These are phyloP conservation scores for Blastomyces parvus DNA, from an alignment of 2,329 filamentous ascomycete genomes.

Conservation along the genomic window DNA sequence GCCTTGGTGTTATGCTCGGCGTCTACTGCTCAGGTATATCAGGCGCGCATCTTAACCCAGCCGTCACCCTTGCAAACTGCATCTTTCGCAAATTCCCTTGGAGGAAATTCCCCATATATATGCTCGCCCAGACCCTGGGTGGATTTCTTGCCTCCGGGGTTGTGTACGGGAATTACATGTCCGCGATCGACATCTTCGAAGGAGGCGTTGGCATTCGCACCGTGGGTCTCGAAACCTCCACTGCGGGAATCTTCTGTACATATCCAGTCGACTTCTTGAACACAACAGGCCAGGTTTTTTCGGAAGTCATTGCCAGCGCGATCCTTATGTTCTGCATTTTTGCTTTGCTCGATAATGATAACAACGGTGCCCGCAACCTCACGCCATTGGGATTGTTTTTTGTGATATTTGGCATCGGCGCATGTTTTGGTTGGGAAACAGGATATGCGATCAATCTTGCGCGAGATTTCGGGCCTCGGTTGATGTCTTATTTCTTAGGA, in stretches of 20 bases:
- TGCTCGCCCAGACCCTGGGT: slow-evolving; percentile 56
- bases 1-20: slow-evolving; percentile 59
- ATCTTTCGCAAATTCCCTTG: slow-evolving; percentile 59
- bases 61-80: slow-evolving; percentile 61
- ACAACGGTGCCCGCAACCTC: slow-evolving; percentile 46
- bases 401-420: slow-evolving; percentile 62
- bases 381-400: slow-evolving; percentile 59
- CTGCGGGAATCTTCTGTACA: slow-evolving; percentile 63
- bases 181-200: slow-evolving; percentile 56
- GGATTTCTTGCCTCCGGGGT: slow-evolving; percentile 54
- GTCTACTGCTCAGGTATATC: slow-evolving; percentile 52
- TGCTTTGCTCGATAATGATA: slow-evolving; percentile 47
- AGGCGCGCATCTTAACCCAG: slow-evolving; percentile 60
- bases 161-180: slow-evolving; percentile 55
- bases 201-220: slow-evolving; percentile 51
- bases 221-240: slow-evolving; percentile 50
- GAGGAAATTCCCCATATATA: slow-evolving; percentile 60
- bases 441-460: slow-evolving; percentile 67
- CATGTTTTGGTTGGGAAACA: slow-evolving; percentile 66
- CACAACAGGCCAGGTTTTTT: slow-evolving; percentile 59
- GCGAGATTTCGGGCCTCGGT: slow-evolving; percentile 59
- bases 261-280: slow-evolving; percentile 56
- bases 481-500: slow-evolving; percentile 58
- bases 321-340: slow-evolving; percentile 65
- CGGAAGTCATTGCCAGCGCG: slow-evolving; percentile 58